These are phyloP conservation scores for Teratosphaeria pseudoeucalypti DNA, from an alignment of 2,329 filamentous ascomycete genomes.

Conservation along the genomic window DNA sequence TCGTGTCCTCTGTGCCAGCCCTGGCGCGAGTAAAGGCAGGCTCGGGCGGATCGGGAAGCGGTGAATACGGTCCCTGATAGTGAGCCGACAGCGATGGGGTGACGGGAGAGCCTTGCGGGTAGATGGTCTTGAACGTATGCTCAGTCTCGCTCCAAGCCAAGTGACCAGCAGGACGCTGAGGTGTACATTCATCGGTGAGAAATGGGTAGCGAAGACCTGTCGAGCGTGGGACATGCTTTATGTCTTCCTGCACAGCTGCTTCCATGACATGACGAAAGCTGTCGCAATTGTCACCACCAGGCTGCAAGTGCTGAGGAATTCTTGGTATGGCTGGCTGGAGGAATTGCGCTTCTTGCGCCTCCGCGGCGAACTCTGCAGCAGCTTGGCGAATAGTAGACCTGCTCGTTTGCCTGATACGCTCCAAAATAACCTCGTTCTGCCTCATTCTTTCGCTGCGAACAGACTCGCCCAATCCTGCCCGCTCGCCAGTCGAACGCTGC, in stretches of 20 bases:
- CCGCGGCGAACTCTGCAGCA: not conserved
- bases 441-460: not conserved
- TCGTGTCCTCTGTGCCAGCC: not conserved
- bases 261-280: not conserved
- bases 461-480: not conserved
- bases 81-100: not conserved
- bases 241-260: not conserved
- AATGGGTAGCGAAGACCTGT: not conserved
- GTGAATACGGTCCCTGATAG: not conserved
- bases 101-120: not conserved
- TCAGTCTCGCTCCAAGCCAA: not conserved
- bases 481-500: not conserved
- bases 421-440: not conserved
- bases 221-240: not conserved
- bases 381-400: not conserved
- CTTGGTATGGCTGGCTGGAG: not conserved
- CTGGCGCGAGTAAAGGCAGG: not conserved
- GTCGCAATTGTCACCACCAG: not conserved
- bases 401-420: not conserved
- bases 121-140: not conserved
- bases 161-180: not conserved
- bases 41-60: not conserved
- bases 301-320: not conserved
- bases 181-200: not conserved
- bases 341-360: not conserved